A percentile compares a stretch with the other conserved stretches of the same genome.
phyloP scores from a whole-genome alignment of 768 basidiomycete genomes.

The Ephemerocybe angulata region DNA sequence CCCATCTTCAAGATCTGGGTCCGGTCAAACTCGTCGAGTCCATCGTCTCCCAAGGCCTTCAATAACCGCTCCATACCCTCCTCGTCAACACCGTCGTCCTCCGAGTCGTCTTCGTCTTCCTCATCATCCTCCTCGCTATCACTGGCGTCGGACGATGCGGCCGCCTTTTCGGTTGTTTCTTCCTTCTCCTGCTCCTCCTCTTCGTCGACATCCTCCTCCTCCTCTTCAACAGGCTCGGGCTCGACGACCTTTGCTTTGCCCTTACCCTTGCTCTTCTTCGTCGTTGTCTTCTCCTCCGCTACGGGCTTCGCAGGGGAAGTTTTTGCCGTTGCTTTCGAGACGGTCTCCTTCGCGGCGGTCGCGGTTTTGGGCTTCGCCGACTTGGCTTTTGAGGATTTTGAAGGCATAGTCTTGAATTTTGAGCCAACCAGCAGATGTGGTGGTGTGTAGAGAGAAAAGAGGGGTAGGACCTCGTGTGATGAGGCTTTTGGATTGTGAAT shows the following conservation, averaged over 20 bases:
- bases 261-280: conserved; percentile 2
- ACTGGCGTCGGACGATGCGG: conserved; percentile 7
- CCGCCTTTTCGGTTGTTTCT: conserved; percentile 14
- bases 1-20: conserved; percentile 45
- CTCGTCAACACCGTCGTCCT: conserved; percentile 49
- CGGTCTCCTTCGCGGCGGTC: conserved; percentile 3
- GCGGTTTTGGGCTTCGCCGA: conserved; percentile 11
- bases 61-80: conserved; percentile 54
- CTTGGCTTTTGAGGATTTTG: conserved; percentile 5
- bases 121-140: conserved; percentile 15
- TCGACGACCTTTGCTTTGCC: conserved; percentile 1
- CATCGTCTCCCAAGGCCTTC: conserved; percentile 59
- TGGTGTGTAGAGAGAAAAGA: neutral
- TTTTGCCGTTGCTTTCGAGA: neutral
- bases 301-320: neutral
- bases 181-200: conserved; percentile 7
- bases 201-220: conserved; percentile 15
- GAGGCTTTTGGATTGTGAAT: neutral
- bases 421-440: neutral
- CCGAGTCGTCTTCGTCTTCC: conserved; percentile 18
- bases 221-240: conserved; percentile 4
- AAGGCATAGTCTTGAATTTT: neutral
- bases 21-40: conserved; percentile 59
- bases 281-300: neutral
- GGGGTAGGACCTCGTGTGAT: neutral